These are phyloP conservation scores for Corymbia maculata DNA, from an alignment of 345 rosid species.

Conservation along the genomic window DNA sequence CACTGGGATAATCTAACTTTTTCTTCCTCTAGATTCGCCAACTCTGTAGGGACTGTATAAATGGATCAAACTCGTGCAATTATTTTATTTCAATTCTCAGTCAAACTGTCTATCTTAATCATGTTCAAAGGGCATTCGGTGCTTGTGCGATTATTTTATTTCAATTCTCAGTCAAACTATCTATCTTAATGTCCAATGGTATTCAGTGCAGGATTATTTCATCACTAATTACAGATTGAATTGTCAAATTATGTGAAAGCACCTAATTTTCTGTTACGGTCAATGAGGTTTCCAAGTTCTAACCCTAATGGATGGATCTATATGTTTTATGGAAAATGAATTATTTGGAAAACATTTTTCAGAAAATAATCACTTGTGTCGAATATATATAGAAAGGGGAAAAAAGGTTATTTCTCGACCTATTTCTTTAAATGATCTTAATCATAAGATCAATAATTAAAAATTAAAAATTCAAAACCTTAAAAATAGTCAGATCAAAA, in stretches of 20 bases:
- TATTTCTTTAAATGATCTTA: too few relatives aligned
- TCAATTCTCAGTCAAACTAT: not conserved
- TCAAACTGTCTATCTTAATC: not conserved
- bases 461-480: too few relatives aligned
- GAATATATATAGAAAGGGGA: too few relatives aligned
- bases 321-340: too few relatives aligned
- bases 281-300: not conserved
- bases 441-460: too few relatives aligned
- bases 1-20: not conserved
- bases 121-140: not conserved
- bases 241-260: not conserved
- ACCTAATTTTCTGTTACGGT: not conserved
- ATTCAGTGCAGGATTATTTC: not conserved
- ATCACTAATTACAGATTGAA: not conserved
- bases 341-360: too few relatives aligned
- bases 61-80: not conserved
- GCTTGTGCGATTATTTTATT: not conserved
- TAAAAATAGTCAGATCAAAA: too few relatives aligned
- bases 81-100: not conserved
- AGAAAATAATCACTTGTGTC: too few relatives aligned
- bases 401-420: too few relatives aligned
- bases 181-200: not conserved
- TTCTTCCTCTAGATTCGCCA: not conserved
- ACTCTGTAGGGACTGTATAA: not conserved
- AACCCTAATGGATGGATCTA: not conserved